These are phyloP conservation scores for Peltaster fructicola DNA, from an alignment of 2,329 filamentous ascomycete species.

Conservation along the genomic window DNA sequence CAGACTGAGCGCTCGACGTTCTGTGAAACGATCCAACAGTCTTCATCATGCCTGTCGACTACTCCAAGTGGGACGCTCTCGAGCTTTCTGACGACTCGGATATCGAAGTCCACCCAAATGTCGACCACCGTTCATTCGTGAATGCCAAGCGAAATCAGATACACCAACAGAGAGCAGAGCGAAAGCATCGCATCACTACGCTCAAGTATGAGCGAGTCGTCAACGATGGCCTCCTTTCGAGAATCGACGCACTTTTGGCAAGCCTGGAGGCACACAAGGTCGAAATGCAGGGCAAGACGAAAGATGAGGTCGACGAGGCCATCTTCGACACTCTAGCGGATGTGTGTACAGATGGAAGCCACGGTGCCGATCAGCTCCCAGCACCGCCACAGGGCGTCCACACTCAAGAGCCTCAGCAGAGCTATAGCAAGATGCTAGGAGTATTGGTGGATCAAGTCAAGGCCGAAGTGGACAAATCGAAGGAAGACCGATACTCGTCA, in stretches of 20 bases:
- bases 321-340: constrained; percentile 85
- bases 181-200: constrained; percentile 75
- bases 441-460: constrained; percentile 89
- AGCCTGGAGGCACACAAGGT: constrained; percentile 57
- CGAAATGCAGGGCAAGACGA: constrained; percentile 37
- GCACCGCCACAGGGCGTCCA: constrained; percentile 68
- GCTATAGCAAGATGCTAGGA: constrained; percentile 97
- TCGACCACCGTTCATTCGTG: constrained; percentile 97
- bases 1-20: not conserved
- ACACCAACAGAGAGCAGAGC: constrained; percentile 72
- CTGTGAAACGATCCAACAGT: not conserved
- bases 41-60: constrained; percentile 40
- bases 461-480: constrained; percentile 56
- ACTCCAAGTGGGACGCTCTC: constrained; percentile 69
- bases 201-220: constrained; percentile 83
- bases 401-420: constrained; percentile 54
- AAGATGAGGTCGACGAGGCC: constrained; percentile 54
- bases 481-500: constrained; percentile 48
- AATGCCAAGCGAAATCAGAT: constrained; percentile 96
- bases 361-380: constrained; percentile 56
- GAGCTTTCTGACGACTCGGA: constrained; percentile 98
- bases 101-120: constrained; percentile 95
- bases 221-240: constrained; percentile 75
- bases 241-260: constrained; percentile 62
- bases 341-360: constrained; percentile 41